Conservation (phyloP, 2,329 filamentous ascomycete species). For the Xylariomycetidae sp. region DNA sequence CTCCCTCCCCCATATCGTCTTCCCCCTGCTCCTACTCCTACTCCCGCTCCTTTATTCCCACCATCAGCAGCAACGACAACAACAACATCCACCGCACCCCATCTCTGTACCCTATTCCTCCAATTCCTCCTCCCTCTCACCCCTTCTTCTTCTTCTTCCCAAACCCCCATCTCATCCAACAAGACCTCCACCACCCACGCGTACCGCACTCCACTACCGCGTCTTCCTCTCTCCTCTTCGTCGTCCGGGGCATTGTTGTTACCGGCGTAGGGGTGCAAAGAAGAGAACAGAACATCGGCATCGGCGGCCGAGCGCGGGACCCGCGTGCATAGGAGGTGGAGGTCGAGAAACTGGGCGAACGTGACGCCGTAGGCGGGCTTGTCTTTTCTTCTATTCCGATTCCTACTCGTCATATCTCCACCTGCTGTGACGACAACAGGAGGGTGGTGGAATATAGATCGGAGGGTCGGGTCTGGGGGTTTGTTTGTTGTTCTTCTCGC, state of each 20-base stretch:
- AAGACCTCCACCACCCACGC: constrained; percentile 48
- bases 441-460: constrained; percentile 41
- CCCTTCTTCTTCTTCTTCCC: constrained; percentile 20
- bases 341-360: constrained; percentile 49
- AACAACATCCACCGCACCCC: constrained; percentile 43
- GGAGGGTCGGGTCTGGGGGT: constrained; percentile 39
- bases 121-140: constrained; percentile 7
- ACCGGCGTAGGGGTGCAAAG: not conserved
- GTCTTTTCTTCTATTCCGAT: constrained; percentile 31
- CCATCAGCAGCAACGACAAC: constrained; percentile 34
- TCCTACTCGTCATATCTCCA: constrained; percentile 8
- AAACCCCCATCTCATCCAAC: constrained; percentile 45
- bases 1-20: constrained; percentile 31
- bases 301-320: constrained; percentile 37
- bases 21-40: constrained; percentile 3
- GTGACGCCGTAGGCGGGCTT: constrained; percentile 51
- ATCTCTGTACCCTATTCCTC: constrained; percentile 46
- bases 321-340: constrained; percentile 48
- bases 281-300: constrained; percentile 29
- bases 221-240: constrained; percentile 3
- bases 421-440: constrained; percentile 3
- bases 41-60: constrained; percentile 25
- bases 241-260: constrained; percentile 5
- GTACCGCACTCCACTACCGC: too few relatives aligned
- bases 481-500: constrained; percentile 8